Evolutionary conservation across 768 basidiomycete species (phyloP).

Genomic region (Gyrodon lividus): DNA sequence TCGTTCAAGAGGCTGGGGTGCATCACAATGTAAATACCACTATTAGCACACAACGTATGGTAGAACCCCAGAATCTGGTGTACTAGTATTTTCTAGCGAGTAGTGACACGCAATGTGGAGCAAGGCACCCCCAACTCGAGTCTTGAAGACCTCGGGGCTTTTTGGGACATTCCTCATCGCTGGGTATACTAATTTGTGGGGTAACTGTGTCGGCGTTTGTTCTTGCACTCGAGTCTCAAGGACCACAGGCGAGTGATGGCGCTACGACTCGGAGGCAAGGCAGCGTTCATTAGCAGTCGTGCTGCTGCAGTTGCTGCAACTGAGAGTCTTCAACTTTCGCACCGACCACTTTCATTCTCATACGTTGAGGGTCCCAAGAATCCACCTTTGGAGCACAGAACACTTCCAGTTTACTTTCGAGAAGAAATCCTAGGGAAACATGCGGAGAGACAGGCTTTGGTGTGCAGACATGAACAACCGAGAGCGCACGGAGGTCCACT

Average conservation of each 20-base stretch:
- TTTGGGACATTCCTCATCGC: too few species aligned
- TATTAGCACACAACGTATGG: too few species aligned
- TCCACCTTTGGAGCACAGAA: constrained; percentile 54
- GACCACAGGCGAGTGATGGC: background rate
- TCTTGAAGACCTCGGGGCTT: too few species aligned
- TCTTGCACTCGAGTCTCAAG: too few species aligned
- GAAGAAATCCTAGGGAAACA: constrained; percentile 52
- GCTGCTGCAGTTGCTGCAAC: constrained; percentile 2
- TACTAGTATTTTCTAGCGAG: too few species aligned
- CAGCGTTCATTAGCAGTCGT: background rate
- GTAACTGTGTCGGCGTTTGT: too few species aligned
- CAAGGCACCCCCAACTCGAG: too few species aligned
- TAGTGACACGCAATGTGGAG: too few species aligned
- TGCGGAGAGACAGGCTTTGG: constrained; percentile 55
- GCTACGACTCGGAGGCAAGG: background rate
- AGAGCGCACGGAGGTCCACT: constrained; percentile 60
- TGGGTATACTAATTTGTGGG: too few species aligned
- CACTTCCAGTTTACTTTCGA: constrained; percentile 62
- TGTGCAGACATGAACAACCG: constrained; percentile 59
- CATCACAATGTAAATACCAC: too few species aligned
- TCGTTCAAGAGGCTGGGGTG: too few species aligned
- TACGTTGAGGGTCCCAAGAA: constrained; percentile 55
- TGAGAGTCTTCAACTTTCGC: constrained; percentile 8
- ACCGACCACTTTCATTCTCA: constrained; percentile 43
- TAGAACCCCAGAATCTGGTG: too few species aligned